Evolutionary conservation across 768 basidiomycete species (phyloP).

Genomic region (Lentinula aciculospora): DNA sequence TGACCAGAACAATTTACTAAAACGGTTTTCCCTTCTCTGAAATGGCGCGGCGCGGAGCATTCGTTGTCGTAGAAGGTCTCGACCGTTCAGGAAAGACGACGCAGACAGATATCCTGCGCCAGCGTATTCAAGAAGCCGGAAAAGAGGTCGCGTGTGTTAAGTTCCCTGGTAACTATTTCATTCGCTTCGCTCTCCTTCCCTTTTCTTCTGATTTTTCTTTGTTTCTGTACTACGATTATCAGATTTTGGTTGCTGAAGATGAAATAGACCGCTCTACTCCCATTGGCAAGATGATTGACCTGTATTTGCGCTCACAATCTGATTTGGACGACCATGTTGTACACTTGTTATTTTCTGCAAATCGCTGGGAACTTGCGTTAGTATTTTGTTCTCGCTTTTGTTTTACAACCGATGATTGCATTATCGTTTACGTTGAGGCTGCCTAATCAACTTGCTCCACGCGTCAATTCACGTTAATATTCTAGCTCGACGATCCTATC

Average conservation of each 20-base stretch:
- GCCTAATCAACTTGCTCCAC: neutral
- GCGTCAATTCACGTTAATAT: neutral
- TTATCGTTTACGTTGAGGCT: neutral
- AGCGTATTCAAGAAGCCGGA: slow-evolving; percentile 41
- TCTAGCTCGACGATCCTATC: neutral
- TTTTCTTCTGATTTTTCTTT: neutral
- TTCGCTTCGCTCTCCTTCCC: neutral
- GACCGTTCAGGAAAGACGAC: slow-evolving; percentile 95
- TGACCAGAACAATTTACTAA: neutral
- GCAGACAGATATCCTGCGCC: slow-evolving; percentile 60
- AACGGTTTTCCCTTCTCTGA: neutral
- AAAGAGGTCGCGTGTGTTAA: slow-evolving; percentile 59
- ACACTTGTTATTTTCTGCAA: slow-evolving; percentile 93
- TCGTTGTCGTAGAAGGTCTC: slow-evolving; percentile 94
- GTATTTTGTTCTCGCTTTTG: slow-evolving; percentile 17
- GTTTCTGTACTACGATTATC: neutral
- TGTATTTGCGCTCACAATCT: slow-evolving; percentile 76
- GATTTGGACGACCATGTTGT: slow-evolving; percentile 90
- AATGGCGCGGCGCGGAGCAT: slow-evolving; percentile 49
- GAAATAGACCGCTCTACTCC: slow-evolving; percentile 81
- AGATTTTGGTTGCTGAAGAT: neutral
- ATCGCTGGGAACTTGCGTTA: slow-evolving; percentile 93
- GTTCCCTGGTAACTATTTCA: slow-evolving; percentile 77
- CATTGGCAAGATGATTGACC: slow-evolving; percentile 90
- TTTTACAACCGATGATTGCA: neutral